Evolutionary conservation across 331 rosid species (phyloP).

Genomic region (Malus hybrid): DNA sequence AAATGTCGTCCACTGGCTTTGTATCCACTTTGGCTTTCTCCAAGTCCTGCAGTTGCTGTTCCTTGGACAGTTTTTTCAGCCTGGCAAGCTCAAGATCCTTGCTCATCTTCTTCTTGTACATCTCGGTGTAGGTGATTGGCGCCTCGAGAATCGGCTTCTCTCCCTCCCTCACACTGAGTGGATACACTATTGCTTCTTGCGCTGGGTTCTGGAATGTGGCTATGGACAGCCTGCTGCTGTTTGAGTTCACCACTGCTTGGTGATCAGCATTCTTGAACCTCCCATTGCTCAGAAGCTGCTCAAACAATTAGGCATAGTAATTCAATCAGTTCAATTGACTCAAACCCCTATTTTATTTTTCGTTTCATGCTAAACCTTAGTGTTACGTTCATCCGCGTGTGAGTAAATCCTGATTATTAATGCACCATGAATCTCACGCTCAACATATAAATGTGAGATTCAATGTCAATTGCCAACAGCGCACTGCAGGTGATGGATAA

Average conservation of each 20-base stretch:
- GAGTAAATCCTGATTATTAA: background rate
- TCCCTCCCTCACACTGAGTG: constrained; percentile 73
- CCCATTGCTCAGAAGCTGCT: constrained; percentile 74
- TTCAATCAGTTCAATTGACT: background rate
- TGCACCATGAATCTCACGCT: background rate
- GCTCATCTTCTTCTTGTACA: constrained; percentile 81
- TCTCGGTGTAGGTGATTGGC: constrained; percentile 74
- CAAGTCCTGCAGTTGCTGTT: constrained; percentile 13
- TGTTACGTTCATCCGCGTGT: too few relatives aligned
- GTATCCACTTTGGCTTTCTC: constrained; percentile 24
- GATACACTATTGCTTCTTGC: constrained; percentile 67
- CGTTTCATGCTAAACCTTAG: background rate
- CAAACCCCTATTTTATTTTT: background rate
- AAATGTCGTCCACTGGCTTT: constrained; percentile 42
- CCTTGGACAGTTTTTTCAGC: constrained; percentile 65
- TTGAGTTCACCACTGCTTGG: constrained; percentile 89
- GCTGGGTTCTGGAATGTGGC: constrained; percentile 98
- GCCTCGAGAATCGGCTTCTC: constrained; percentile 50
- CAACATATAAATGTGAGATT: too few relatives aligned
- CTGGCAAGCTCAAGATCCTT: constrained; percentile 62
- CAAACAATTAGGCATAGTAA: background rate
- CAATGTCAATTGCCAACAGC: background rate
- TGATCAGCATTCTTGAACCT: constrained; percentile 92
- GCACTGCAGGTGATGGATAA: background rate
- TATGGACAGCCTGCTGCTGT: constrained; percentile 63